phyloP scores from a whole-genome alignment of 148 eudicot species.

The Spergularia bocconei region DNA sequence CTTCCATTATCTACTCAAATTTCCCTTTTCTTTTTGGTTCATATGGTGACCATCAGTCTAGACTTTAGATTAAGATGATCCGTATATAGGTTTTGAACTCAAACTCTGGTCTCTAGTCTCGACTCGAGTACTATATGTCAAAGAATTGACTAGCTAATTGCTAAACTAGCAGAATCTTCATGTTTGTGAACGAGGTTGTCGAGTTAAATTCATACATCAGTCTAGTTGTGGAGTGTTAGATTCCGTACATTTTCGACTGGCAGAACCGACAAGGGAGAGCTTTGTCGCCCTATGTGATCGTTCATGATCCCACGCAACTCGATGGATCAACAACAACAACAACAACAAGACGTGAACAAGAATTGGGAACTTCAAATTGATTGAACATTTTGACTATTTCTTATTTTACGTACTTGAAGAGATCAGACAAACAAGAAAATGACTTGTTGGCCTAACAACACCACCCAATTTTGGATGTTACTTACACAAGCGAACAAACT shows the following conservation, averaged over 20 bases:
- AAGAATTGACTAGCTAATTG: not conserved
- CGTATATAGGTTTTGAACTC: no score
- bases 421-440: not conserved
- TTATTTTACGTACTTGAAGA: not conserved
- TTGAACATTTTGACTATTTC: not conserved
- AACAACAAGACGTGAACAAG: not conserved
- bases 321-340: not conserved
- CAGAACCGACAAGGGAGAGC: no score
- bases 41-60: no score
- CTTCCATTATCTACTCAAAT: not conserved
- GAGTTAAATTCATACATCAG: no score
- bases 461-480: not conserved
- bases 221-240: no score
- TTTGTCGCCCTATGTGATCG: no score
- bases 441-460: not conserved
- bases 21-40: not conserved
- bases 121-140: not conserved
- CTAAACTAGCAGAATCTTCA: not conserved
- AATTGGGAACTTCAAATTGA: not conserved
- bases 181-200: not conserved
- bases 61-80: no score
- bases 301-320: no score
- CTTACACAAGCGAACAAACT: not conserved
- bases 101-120: no score
- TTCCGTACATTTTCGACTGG: no score